Percentiles rank a stretch among this genome's conserved stretches.
Conservation (phyloP, 306 rosid species). For the Castanea sativa region DNA sequence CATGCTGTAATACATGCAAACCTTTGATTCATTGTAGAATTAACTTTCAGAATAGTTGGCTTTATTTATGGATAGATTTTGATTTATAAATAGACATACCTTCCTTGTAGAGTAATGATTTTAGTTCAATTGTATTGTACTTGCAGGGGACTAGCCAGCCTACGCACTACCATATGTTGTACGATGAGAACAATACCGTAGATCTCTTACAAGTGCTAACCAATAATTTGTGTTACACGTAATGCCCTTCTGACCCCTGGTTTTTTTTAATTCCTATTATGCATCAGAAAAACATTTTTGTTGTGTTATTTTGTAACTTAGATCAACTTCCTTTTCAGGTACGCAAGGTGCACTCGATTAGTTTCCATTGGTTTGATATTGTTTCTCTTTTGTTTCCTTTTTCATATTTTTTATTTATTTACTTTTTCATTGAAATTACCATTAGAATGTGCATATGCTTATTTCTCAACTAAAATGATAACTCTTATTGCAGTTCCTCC, state of each 20-base stretch:
- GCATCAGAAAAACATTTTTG: neutral
- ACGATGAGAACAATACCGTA: slow-evolving; percentile 38
- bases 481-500: slow-evolving; percentile 40
- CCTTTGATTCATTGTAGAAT: neutral
- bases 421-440: neutral
- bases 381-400: too few species aligned
- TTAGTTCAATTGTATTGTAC: neutral
- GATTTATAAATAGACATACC: neutral
- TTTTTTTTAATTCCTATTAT: neutral
- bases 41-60: neutral
- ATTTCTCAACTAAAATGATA: neutral
- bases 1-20: slow-evolving; percentile 80
- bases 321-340: slow-evolving; percentile 21
- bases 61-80: neutral
- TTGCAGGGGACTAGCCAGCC: slow-evolving; percentile 55
- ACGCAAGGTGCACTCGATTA: slow-evolving; percentile 48
- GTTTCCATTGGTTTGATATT: slow-evolving; percentile 41
- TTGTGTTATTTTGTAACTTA: neutral
- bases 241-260: neutral
- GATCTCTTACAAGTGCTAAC: slow-evolving; percentile 41
- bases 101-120: neutral
- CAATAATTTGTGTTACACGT: slow-evolving; percentile 52
- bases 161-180: slow-evolving; percentile 41
- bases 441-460: neutral
- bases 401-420: neutral